Base-by-base conservation (phyloP, 1,284 basidiomycete genomes). In the Sanghuangporus sanghuang region DNA sequence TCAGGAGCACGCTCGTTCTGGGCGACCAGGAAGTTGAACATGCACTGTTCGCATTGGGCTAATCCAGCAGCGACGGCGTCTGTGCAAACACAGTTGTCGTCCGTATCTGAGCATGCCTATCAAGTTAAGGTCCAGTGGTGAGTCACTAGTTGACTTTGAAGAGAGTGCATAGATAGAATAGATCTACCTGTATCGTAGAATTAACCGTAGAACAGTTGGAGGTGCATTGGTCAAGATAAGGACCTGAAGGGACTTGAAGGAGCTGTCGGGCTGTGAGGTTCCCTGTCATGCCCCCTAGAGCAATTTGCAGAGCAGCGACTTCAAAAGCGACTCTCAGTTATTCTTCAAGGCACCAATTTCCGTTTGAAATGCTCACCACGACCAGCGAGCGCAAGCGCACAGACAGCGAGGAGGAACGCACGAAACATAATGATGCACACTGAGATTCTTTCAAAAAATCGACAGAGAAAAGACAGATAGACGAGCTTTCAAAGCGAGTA, bases 41-140 rank as follows among this genome's bases (percentile, higher is more conserved):
- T 80, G 76, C 89, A 90, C 68, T 85, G 81, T 70, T 90, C 80
- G 73, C 87, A 88, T 23, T 66, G 58, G 0, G 75, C 72, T 61
- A 90, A 73, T 0, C 71, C 66, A 0, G 69, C 58, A 35, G 82
- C 76, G 1, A 80, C 80, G 1, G 65, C 68, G 16, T 71, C 62
- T 16, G 61, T 67, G 76, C 88, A 90, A 36, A 87, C 76, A 71
- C 87, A 89, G 12, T 65, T 64, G 50, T 79, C 71, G 66, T 74
- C 70, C 11, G 61, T 61, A 3, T 32, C 27, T 32, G 27, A 32
- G 67, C 75, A 77, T 8, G 49, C 49, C 74, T 76, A 42, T 12
- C 40, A n/a, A 42, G 3, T 12, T n/a, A 6, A 42, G 16, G 27
- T 32, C 16, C 44, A 46, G 7, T 3, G 7, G 2, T n/a, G 6